phyloP scores from a whole-genome alignment of 2,329 filamentous ascomycete genomes.

The Microascus cirrosus region DNA sequence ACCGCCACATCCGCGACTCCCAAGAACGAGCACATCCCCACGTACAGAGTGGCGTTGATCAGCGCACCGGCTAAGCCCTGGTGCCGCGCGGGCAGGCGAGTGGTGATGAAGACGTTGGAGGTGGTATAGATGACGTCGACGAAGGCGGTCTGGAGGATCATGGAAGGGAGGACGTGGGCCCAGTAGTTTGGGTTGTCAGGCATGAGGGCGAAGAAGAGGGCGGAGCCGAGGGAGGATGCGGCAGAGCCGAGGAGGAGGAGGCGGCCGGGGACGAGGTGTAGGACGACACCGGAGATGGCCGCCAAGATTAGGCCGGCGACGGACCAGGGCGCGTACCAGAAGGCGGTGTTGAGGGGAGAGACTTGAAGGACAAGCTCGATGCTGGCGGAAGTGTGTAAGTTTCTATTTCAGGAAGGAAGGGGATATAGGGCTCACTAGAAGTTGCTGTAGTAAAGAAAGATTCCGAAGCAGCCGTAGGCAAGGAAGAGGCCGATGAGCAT shows the following conservation, averaged over 20 bases:
- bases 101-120: conserved; percentile 57
- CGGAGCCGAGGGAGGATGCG: conserved; percentile 34
- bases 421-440: conserved; percentile 38
- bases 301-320: conserved; percentile 47
- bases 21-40: conserved; percentile 52
- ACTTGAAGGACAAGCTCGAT: conserved; percentile 41
- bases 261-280: conserved; percentile 43
- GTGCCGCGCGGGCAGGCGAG: conserved; percentile 40
- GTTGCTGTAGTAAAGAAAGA: conserved; percentile 52
- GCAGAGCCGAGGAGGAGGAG: conserved; percentile 40
- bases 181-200: conserved; percentile 43
- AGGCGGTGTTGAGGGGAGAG: conserved; percentile 40
- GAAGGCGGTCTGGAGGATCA: conserved; percentile 48
- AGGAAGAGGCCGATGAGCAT: conserved; percentile 42
- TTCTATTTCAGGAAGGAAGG: not conserved
- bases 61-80: conserved; percentile 56
- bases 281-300: conserved; percentile 38
- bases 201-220: conserved; percentile 44
- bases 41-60: conserved; percentile 49
- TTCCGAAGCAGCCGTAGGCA: conserved; percentile 42
- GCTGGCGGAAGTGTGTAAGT: conserved; percentile 14
- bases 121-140: conserved; percentile 58
- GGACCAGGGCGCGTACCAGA: conserved; percentile 48
- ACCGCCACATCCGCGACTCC: conserved; percentile 49
- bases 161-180: conserved; percentile 51